A percentile compares a stretch with the other conserved stretches of the same genome.
Conservation (phyloP, 305 asterid genomes). For the Fraxinus paxiana region DNA sequence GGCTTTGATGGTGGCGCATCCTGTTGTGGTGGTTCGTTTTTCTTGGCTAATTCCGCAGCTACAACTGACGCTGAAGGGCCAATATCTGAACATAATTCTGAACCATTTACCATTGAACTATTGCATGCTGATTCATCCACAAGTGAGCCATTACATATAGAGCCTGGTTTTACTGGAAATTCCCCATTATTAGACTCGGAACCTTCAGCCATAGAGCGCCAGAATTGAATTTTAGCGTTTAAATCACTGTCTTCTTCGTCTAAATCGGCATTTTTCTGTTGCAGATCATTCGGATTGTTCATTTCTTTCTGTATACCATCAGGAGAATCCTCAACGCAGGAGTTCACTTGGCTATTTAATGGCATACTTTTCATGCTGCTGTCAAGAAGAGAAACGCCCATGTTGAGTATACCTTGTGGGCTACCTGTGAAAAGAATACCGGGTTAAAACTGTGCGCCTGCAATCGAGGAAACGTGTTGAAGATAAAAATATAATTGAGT, state of each 20-base stretch:
- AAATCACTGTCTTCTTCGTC: constrained; percentile 10
- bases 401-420: constrained; percentile 65
- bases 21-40: constrained; percentile 13
- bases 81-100: constrained; percentile 64
- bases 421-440: constrained; percentile 25
- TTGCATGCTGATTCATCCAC: constrained; percentile 33
- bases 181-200: constrained; percentile 30
- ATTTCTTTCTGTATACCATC: neutral
- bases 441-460: neutral
- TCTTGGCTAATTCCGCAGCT: constrained; percentile 58
- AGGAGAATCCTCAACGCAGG: neutral
- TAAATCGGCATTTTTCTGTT: neutral
- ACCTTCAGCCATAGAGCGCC: constrained; percentile 40
- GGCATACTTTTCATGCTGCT: constrained; percentile 46
- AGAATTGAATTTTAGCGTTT: constrained; percentile 27
- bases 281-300: neutral
- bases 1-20: neutral
- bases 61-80: constrained; percentile 82
- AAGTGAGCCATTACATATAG: constrained; percentile 36
- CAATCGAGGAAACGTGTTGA: neutral
- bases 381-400: constrained; percentile 55
- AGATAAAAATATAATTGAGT: neutral
- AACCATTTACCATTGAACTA: constrained; percentile 41
- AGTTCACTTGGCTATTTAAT: neutral
- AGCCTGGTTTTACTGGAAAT: constrained; percentile 27